Base-by-base conservation (phyloP, 2,329 filamentous ascomycete genomes). In the Cyclaneusma minus region DNA sequence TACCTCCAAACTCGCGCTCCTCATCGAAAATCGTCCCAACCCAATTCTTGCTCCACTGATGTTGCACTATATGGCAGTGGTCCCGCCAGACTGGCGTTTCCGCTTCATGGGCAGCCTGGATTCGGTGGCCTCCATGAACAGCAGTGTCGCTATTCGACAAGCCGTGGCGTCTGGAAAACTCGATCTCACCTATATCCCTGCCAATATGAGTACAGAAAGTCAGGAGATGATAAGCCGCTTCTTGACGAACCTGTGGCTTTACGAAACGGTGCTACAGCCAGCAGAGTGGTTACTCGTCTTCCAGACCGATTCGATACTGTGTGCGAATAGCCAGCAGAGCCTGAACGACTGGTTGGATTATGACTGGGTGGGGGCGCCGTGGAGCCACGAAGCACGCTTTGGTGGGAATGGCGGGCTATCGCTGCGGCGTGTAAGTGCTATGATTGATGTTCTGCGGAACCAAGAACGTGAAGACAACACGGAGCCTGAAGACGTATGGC, bases 11-110 rank as follows among this genome's bases (percentile, higher is more conserved):
- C 52, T 69, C 19, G 65, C 62, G 16, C 54, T 70, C 7, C 51
- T 70, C 12, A 57, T 70, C 32, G 64, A 68, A 41, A 59, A 59
- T 44, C 58, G 64, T 1, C 40, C 56, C 2, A 51, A 54, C 18
- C 52, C 62, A 3, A 48, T 58, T 33, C 54, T 69, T 21, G 62
- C 61, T 3, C 63, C 64, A 2, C 49, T 66, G 20, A 49, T 67
- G 43, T 51, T 68, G 13, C 64, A 68, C 41, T 64, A 68, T 48
- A 66, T 66, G 35, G 51, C 58, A 4, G 60, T 68, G 12, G 57
- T 68, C 2, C 64, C 64, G 4, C 57, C 61, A 2, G 62, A 68
- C 47, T 69, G 64, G 64, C 57, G 55, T 16, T 65, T 67, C 48
- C 54, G 56, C 21, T 67, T 67, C 51, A 63, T 67, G 54, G 63